phyloP scores from a whole-genome alignment of 805 yeast genomes.

The Wickerhamiella azyma region DNA sequence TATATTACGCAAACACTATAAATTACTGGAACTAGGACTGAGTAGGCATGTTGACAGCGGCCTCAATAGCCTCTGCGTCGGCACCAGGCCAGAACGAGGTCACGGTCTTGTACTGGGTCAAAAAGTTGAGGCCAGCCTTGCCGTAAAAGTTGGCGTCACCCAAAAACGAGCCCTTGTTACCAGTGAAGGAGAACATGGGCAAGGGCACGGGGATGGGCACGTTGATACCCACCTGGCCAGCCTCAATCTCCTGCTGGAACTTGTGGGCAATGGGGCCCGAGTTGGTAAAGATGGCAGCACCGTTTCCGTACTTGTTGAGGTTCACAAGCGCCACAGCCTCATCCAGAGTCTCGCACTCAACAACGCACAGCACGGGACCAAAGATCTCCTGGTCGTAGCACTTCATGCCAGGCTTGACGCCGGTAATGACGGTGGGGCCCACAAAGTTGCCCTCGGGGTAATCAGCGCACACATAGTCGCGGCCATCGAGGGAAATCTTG shows the following conservation, averaged over 20 bases:
- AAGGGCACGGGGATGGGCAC: constrained; percentile 73
- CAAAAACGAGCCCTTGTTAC: constrained; percentile 58
- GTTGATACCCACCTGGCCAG: constrained; percentile 67
- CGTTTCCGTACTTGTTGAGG: constrained; percentile 54
- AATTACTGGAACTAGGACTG: constrained; percentile 26
- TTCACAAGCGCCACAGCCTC: constrained; percentile 55
- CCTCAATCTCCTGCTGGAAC: constrained; percentile 52
- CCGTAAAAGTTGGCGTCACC: constrained; percentile 75
- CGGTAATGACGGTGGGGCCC: constrained; percentile 53
- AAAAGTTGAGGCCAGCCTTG: constrained; percentile 55
- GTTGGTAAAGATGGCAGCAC: constrained; percentile 54
- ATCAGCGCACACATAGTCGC: constrained; percentile 34
- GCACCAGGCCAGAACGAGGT: constrained; percentile 53
- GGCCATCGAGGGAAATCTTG: constrained; percentile 47
- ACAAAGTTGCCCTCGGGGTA: constrained; percentile 55
- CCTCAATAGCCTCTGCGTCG: constrained; percentile 34
- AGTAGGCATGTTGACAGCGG: constrained; percentile 57
- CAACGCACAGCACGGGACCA: constrained; percentile 59
- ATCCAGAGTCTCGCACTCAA: constrained; percentile 49
- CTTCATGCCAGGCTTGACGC: constrained; percentile 53
- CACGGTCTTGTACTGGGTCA: constrained; percentile 64
- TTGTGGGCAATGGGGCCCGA: constrained; percentile 59
- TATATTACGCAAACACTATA: too few relatives aligned
- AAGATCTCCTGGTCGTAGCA: constrained; percentile 64
- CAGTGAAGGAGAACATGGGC: constrained; percentile 72